Evolutionary conservation across 352 stramenopile genomes (phyloP).

Genomic region (Phytophthora citrophthora): DNA sequence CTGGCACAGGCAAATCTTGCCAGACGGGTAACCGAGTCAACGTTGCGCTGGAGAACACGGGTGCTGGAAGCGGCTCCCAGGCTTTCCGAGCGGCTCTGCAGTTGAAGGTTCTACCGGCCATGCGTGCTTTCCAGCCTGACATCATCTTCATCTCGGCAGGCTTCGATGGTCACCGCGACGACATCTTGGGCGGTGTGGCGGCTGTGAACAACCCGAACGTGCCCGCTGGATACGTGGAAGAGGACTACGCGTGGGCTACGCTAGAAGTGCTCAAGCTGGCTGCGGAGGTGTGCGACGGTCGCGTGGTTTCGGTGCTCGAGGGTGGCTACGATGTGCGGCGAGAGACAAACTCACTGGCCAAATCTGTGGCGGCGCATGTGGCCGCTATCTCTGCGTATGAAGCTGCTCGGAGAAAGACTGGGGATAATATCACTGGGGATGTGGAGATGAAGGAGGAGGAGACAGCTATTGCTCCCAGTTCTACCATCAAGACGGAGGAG

Average conservation of each 20-base stretch:
- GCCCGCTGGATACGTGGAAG: slow-evolving; percentile 81
- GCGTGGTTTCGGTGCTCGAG: slow-evolving; percentile 87
- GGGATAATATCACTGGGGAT: slow-evolving; percentile 16
- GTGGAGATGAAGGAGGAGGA: slow-evolving; percentile 45
- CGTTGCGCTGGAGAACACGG: slow-evolving; percentile 78
- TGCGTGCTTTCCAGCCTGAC: slow-evolving; percentile 73
- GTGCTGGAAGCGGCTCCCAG: slow-evolving; percentile 64
- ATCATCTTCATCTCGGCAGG: slow-evolving; percentile 91
- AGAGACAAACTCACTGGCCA: slow-evolving; percentile 84
- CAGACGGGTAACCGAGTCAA: slow-evolving; percentile 73
- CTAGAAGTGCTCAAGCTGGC: slow-evolving; percentile 79
- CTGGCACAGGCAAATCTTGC: slow-evolving; percentile 71
- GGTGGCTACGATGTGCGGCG: slow-evolving; percentile 84
- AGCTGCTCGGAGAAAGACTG: slow-evolving; percentile 31
- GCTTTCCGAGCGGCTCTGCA: slow-evolving; percentile 70
- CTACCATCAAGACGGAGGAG: slow-evolving; percentile 26
- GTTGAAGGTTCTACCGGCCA: slow-evolving; percentile 75
- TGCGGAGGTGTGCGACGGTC: slow-evolving; percentile 77
- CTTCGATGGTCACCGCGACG: slow-evolving; percentile 89
- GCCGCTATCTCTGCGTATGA: slow-evolving; percentile 75
- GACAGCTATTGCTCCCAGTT: background rate
- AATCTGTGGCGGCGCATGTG: slow-evolving; percentile 82
- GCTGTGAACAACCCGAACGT: slow-evolving; percentile 81
- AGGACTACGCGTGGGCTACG: slow-evolving; percentile 85
- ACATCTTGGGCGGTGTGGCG: slow-evolving; percentile 80